Base-by-base conservation (phyloP, 345 rosid species). In the Linum lewisii region DNA sequence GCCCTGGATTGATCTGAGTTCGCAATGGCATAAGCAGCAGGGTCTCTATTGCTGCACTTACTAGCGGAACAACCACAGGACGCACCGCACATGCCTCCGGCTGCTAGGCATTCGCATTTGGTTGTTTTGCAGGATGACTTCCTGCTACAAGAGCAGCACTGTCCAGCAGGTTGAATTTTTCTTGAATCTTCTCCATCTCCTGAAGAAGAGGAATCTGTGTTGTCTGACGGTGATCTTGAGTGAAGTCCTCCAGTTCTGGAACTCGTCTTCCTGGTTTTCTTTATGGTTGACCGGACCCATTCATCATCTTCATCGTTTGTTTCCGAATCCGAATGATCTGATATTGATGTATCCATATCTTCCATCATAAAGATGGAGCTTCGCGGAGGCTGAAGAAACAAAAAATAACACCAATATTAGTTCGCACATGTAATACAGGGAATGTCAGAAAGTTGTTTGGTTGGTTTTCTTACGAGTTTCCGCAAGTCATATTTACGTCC, bases 341-440 rank as follows among this genome's bases (percentile, higher is more conserved):
- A 84, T 2, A 80, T 87, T 19, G 95, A 83, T 54, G 75, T 89
- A 61, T 93, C 97, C 97, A 93, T 93, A 74, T 93, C 95, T 61
- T 86, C 97, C 32, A 74, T 21, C 29, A 74, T 58, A 16, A 74
- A 65, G 6, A 73, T 51, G 0, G 99, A 85, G 51, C 60, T 78
- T 23, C 95, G 73, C 1, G 57, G 67, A 45, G 77, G 92, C 88
- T 81, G 42, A 16, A 32, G 6, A 13, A 26, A 8, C 5, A 59
- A 24, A 63, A 36, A 34, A 13, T 16, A 6, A 42, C 16, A 5
- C n/a, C 5, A 14, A 21, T 7, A 14, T 5, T 62, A 25, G 7
- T 36, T 4, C 26, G 29, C 26, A 32, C 29, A 51, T 45, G 15
- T 16, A 60, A n/a, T 3, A 57, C 19, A 19, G 23, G 26, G 50